A percentile compares a stretch with the other conserved stretches of the same genome.
phyloP scores from a whole-genome alignment of 768 basidiomycete species.

The Solioccasus polychromus region DNA sequence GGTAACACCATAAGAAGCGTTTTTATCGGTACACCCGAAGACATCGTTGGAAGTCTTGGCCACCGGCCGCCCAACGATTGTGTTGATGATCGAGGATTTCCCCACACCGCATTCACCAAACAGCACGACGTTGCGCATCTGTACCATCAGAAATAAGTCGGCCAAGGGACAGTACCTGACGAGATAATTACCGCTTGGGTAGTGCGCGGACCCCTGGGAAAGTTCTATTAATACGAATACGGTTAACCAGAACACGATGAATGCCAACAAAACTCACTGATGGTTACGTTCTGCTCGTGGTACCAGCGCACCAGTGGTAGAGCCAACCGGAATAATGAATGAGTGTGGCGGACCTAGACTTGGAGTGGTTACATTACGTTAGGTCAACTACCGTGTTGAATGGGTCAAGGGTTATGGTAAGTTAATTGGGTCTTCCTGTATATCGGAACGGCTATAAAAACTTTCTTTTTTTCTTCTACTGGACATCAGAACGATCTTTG shows the following conservation, averaged over 20 bases:
- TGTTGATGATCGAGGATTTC: constrained; percentile 42
- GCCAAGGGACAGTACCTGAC: not conserved
- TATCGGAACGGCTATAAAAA: too few species aligned
- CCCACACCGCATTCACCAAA: constrained; percentile 34
- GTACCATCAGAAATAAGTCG: not conserved
- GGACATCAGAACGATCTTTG: too few species aligned
- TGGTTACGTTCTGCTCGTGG: too few species aligned
- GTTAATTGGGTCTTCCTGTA: too few species aligned
- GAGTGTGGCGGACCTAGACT: too few species aligned
- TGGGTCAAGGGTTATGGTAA: constrained; percentile 9
- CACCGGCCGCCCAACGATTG: constrained; percentile 23
- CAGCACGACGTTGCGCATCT: constrained; percentile 33
- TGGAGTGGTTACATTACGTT: too few species aligned
- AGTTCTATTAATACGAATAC: too few species aligned
- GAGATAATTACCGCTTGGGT: constrained; percentile 3
- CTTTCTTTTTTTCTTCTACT: too few species aligned
- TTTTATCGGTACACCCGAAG: constrained; percentile 27
- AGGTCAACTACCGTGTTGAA: too few species aligned
- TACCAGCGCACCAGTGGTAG: not conserved
- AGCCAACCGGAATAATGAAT: not conserved
- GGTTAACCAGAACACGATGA: not conserved
- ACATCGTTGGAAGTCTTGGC: constrained; percentile 30
- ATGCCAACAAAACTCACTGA: constrained; percentile 6
- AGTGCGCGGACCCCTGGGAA: too few species aligned
- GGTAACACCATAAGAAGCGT: constrained; percentile 13